Conservation (phyloP, 2,329 filamentous ascomycete species). For the Pseudocercospora musae region DNA sequence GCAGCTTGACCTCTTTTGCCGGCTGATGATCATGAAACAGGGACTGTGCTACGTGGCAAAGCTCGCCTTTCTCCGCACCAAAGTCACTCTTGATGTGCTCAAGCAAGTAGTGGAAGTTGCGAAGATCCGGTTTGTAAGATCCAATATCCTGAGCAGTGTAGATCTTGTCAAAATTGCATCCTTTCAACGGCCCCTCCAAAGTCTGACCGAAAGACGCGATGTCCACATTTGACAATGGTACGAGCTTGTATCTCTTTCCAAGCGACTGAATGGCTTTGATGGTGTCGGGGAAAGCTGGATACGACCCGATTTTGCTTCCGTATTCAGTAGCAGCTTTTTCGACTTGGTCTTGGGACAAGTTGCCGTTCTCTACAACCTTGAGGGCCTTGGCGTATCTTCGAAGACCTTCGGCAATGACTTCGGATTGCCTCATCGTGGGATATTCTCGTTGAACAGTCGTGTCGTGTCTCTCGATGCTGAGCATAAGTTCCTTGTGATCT, state of each 20-base stretch:
- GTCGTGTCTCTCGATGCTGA: conserved; percentile 48
- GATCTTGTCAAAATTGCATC: conserved; percentile 59
- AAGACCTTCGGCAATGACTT: conserved; percentile 44
- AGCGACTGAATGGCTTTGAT: conserved; percentile 52
- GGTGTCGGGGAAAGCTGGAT: conserved; percentile 59
- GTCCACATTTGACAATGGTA: conserved; percentile 62
- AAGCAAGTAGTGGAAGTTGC: conserved; percentile 67
- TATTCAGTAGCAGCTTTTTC: conserved; percentile 48
- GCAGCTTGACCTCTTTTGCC: conserved; percentile 58
- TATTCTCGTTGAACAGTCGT: conserved; percentile 50
- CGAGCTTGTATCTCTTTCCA: conserved; percentile 53
- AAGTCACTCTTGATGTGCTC: conserved; percentile 52
- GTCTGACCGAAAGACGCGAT: conserved; percentile 50
- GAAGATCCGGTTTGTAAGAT: conserved; percentile 63
- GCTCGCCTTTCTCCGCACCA: conserved; percentile 53
- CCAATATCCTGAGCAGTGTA: conserved; percentile 71
- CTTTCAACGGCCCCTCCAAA: conserved; percentile 49
- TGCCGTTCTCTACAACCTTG: conserved; percentile 49
- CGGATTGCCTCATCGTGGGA: conserved; percentile 58
- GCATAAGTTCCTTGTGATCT: conserved; percentile 43
- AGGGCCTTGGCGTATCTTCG: conserved; percentile 32
- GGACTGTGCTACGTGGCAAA: conserved; percentile 68
- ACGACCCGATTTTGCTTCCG: conserved; percentile 51
- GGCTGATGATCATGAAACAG: conserved; percentile 66
- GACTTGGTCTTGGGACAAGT: conserved; percentile 45